Percentiles rank a stretch among this genome's conserved stretches.
Evolutionary conservation across 192 early-diverging fungal genomes (phyloP).

Genomic region (Phycomyces nitens): DNA sequence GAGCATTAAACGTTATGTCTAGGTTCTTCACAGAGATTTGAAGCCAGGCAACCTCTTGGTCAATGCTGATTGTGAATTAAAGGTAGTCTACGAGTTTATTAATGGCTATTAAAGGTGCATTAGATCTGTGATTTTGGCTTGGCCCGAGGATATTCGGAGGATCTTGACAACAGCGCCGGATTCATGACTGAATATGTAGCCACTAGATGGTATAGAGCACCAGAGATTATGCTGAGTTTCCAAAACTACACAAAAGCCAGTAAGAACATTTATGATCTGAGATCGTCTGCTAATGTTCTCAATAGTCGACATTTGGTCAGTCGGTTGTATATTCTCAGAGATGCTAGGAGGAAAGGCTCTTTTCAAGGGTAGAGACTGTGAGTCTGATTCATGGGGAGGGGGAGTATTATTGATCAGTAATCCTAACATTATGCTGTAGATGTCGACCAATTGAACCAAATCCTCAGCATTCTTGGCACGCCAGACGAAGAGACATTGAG

Average conservation of each 20-base stretch:
- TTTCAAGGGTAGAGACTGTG: conserved; percentile 94
- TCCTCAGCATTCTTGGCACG: conserved; percentile 90
- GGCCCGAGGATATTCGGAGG: conserved; percentile 86
- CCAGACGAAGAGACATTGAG: conserved; percentile 87
- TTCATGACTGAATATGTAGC: conserved; percentile 99
- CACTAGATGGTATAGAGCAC: conserved; percentile 98
- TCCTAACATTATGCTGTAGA: conserved; percentile 39
- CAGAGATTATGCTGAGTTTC: conserved; percentile 98
- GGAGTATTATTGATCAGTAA: no score
- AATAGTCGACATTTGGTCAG: conserved; percentile 97
- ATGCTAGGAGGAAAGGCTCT: conserved; percentile 89
- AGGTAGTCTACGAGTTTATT: conserved; percentile 55
- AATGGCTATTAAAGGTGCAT: no score
- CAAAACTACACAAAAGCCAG: conserved; percentile 98
- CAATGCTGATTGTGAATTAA: conserved; percentile 97
- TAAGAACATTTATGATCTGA: no score
- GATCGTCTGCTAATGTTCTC: no score
- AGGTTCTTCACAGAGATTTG: conserved; percentile 90
- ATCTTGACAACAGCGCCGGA: conserved; percentile 75
- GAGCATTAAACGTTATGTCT: no score
- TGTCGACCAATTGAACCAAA: conserved; percentile 99
- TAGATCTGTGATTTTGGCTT: conserved; percentile 99
- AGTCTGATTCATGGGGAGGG: no score
- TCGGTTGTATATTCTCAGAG: conserved; percentile 99
- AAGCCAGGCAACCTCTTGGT: conserved; percentile 95